Conservation (phyloP, 2,329 filamentous ascomycete genomes). For the Tolypocladium paradoxum region DNA sequence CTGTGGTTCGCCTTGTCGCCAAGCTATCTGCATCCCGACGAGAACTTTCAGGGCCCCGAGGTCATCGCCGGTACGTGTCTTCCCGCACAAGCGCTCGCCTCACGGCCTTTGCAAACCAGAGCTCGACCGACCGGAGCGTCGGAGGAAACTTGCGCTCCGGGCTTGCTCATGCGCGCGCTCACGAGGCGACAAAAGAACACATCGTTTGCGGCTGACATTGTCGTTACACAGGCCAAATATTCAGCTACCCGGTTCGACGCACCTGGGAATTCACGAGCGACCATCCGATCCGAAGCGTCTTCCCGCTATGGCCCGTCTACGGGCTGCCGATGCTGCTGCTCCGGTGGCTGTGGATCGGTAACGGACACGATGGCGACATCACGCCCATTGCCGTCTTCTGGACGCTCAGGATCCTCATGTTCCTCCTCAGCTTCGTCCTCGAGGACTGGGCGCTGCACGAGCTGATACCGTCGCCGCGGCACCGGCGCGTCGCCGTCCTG, state of each 20-base stretch:
- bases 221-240: conserved; percentile 62
- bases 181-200: neutral
- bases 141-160: neutral
- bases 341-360: conserved; percentile 85
- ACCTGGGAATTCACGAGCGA: conserved; percentile 95
- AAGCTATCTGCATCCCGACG: conserved; percentile 95
- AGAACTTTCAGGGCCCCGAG: conserved; percentile 98
- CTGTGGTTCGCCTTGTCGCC: conserved; percentile 90
- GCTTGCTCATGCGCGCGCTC: neutral
- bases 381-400: conserved; percentile 85
- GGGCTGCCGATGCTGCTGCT: conserved; percentile 87
- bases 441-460: conserved; percentile 98
- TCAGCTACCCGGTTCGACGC: conserved; percentile 76
- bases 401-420: conserved; percentile 82
- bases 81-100: neutral
- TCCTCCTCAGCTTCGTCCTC: conserved; percentile 86
- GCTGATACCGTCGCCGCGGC: conserved; percentile 63
- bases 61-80: conserved; percentile 75
- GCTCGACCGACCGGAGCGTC: neutral
- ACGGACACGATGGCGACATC: conserved; percentile 64
- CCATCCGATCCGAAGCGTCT: conserved; percentile 85
- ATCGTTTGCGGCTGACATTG: neutral
- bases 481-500: conserved; percentile 63
- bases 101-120: neutral
- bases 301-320: conserved; percentile 92